A percentile compares a stretch with the other conserved stretches of the same genome.
Evolutionary conservation across 2,329 filamentous ascomycete species (phyloP).

Genomic region (Pseudogymnoascus sp.): DNA sequence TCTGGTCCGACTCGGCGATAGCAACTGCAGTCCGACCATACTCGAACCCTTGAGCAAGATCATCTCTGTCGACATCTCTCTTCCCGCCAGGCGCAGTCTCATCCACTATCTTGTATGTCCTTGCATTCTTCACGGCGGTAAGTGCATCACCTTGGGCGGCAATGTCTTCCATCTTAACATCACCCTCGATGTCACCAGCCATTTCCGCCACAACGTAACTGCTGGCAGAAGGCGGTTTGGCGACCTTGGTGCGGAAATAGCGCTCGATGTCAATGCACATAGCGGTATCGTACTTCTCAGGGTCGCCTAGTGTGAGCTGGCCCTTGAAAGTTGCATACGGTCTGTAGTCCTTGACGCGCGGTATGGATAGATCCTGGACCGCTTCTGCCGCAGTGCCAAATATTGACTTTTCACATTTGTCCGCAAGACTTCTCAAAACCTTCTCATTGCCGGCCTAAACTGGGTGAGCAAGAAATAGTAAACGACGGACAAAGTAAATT

Average conservation of each 20-base stretch:
- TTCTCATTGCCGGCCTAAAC: slow-evolving; percentile 60
- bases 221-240: slow-evolving; percentile 65
- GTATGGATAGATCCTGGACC: slow-evolving; percentile 67
- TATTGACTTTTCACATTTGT: slow-evolving; percentile 57
- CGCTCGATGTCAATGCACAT: slow-evolving; percentile 80
- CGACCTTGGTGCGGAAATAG: slow-evolving; percentile 78
- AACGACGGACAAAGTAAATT: neutral
- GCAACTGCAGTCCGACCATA: slow-evolving; percentile 89
- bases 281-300: slow-evolving; percentile 61
- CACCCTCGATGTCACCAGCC: slow-evolving; percentile 30
- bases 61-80: slow-evolving; percentile 69
- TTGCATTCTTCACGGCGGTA: slow-evolving; percentile 63
- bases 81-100: slow-evolving; percentile 67
- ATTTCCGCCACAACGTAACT: slow-evolving; percentile 56
- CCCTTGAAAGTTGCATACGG: slow-evolving; percentile 76
- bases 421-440: slow-evolving; percentile 54
- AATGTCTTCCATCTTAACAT: slow-evolving; percentile 39
- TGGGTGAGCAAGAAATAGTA: slow-evolving; percentile 16
- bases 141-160: slow-evolving; percentile 39
- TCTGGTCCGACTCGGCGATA: slow-evolving; percentile 77
- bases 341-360: slow-evolving; percentile 65
- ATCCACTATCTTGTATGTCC: slow-evolving; percentile 74
- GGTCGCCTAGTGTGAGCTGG: slow-evolving; percentile 68
- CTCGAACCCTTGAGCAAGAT: slow-evolving; percentile 85
- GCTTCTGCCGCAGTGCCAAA: slow-evolving; percentile 85